Base-by-base conservation (phyloP, 495 filamentous ascomycete genomes). In the Penicillium argentinense region DNA sequence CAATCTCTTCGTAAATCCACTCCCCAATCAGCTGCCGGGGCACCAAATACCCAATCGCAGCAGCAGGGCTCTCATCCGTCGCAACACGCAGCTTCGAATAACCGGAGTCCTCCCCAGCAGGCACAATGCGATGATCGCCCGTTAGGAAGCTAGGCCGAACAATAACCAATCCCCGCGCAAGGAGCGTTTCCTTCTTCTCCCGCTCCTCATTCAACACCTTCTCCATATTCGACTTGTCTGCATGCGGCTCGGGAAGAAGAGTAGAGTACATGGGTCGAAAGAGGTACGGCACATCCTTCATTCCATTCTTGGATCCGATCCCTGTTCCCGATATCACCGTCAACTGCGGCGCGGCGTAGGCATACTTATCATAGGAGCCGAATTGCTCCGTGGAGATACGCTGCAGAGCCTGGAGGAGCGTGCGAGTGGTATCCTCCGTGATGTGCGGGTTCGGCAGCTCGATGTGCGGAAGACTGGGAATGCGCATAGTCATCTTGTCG, bases 141-240 rank as follows among this genome's bases (percentile, higher is more conserved):
- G 32, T 60, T 34, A 74, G 40, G 9, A 75, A 8, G 22, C 61
- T 68, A 1, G 72, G 56, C 5, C 67, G 54, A 21, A 66, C 53
- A 34, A 72, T 51, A 29, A 75, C 62, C 34, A 57, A 52, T 13
- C 53, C 57, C 4, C 30, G 30, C 43, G 59, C 54, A 24, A 65
- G 57, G 12, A 45, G n/a, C 17, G 47, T 38, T 19, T 50, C 38
- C 28, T 44, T 36, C 12, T 53, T 27, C 12, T 21, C 51, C 4
- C 27, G 17, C 38, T 53, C 54, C 28, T 12, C 19, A n/a, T 32
- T 51, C 2, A 60, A 27, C 8, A 65, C 16, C 21, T 52, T 43
- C 46, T 74, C 72, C 72, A 73, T 73, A 21, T 44, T 39, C 23
- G 44, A 36, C 49, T 75, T 75, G 45, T 75, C 72, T 14, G 27